A percentile compares a stretch with the other conserved stretches of the same genome.
phyloP scores from a whole-genome alignment of 768 basidiomycete species.

The Tricholoma hemisulphureum region DNA sequence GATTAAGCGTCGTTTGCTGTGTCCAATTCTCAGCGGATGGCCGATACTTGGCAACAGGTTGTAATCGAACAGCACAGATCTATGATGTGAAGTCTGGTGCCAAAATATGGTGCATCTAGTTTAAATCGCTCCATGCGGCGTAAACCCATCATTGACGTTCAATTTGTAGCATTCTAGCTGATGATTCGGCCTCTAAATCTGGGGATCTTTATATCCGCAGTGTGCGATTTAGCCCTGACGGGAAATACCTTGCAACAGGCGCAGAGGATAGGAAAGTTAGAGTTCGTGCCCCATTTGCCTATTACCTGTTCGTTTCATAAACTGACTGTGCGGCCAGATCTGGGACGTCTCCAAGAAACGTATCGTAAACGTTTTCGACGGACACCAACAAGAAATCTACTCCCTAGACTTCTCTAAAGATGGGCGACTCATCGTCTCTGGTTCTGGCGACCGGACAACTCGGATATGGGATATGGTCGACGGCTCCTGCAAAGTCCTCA shows the following conservation, averaged over 20 bases:
- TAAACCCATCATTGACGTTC: neutral
- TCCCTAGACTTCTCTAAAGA: slow-evolving; percentile 88
- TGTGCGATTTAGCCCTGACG: slow-evolving; percentile 89
- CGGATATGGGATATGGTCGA: slow-evolving; percentile 47
- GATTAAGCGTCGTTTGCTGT: slow-evolving; percentile 66
- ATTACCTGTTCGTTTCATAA: neutral
- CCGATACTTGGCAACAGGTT: slow-evolving; percentile 89
- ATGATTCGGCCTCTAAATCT: slow-evolving; percentile 43
- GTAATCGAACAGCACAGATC: slow-evolving; percentile 96
- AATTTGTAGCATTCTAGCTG: slow-evolving; percentile 25
- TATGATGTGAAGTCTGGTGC: slow-evolving; percentile 86
- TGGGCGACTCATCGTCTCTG: slow-evolving; percentile 83
- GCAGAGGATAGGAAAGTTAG: slow-evolving; percentile 93
- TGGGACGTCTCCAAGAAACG: slow-evolving; percentile 86
- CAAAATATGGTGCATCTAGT: slow-evolving; percentile 69
- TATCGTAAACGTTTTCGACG: slow-evolving; percentile 77
- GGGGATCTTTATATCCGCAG: slow-evolving; percentile 58
- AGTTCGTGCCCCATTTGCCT: slow-evolving; percentile 42
- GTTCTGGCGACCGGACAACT: slow-evolving; percentile 68
- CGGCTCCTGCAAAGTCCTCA: slow-evolving; percentile 41
- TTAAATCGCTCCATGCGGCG: neutral
- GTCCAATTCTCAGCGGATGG: slow-evolving; percentile 95
- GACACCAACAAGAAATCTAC: slow-evolving; percentile 92
- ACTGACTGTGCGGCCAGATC: slow-evolving; percentile 47
- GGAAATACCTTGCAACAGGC: slow-evolving; percentile 89